phyloP scores from a whole-genome alignment of 164 flowering plant species.

The Vitis amurensis region DNA sequence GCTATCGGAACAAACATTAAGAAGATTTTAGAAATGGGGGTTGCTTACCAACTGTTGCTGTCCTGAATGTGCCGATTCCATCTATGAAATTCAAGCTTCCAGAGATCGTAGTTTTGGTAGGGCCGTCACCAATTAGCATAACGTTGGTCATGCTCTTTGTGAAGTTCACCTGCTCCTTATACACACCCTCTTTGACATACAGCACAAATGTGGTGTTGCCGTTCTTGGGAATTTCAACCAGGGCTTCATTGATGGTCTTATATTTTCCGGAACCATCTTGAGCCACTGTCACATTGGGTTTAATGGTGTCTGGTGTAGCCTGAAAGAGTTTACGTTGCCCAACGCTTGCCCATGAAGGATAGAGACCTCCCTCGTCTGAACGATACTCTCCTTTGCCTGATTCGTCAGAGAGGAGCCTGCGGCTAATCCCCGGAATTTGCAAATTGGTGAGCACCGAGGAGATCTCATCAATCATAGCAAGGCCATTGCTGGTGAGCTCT shows the following conservation, averaged over 20 bases:
- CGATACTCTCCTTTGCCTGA: too few relatives aligned
- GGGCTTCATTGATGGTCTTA: constrained; percentile 56
- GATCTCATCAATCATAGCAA: constrained; percentile 39
- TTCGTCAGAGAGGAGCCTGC: constrained; percentile 20
- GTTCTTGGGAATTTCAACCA: constrained; percentile 45
- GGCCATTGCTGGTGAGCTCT: constrained; percentile 48
- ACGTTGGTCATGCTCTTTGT: constrained; percentile 38
- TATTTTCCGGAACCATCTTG: constrained; percentile 69
- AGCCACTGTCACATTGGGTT: constrained; percentile 58
- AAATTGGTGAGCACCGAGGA: constrained; percentile 12
- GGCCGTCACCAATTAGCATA: constrained; percentile 78
- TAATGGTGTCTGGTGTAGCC: constrained; percentile 5
- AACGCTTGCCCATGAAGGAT: constrained; percentile 26
- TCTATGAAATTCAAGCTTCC: constrained; percentile 51
- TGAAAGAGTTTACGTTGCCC: constrained; percentile 22
- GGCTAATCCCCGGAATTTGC: constrained; percentile 11
- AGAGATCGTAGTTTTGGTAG: constrained; percentile 65
- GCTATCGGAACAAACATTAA: not conserved
- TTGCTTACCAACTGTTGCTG: constrained; percentile 71
- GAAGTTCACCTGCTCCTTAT: constrained; percentile 54
- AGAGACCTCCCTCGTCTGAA: not conserved
- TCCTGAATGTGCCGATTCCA: constrained; percentile 50
- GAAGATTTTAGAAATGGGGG: too few relatives aligned
- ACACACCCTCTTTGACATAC: constrained; percentile 66
- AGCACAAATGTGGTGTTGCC: constrained; percentile 45